Evolutionary conservation across 495 filamentous ascomycete genomes (phyloP).

Genomic region (Xylaria palmicola): DNA sequence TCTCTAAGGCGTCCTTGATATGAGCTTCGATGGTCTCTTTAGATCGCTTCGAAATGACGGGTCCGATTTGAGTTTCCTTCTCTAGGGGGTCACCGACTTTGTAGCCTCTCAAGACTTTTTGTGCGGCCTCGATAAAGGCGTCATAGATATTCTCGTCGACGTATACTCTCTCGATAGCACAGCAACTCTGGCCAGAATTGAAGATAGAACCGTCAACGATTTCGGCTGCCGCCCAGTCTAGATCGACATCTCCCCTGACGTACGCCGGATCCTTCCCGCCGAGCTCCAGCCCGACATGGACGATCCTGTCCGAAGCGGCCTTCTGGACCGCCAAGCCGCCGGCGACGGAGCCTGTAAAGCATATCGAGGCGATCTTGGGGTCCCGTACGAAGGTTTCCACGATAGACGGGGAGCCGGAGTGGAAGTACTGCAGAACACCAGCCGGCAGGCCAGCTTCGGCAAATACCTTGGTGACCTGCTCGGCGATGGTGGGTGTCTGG

Average conservation of each 20-base stretch:
- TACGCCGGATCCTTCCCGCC: conserved; percentile 95
- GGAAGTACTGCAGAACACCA: conserved; percentile 85
- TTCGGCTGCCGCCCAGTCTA: conserved; percentile 86
- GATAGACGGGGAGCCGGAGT: conserved; percentile 69
- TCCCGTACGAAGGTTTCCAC: conserved; percentile 73
- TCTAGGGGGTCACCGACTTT: conserved; percentile 85
- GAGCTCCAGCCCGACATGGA: conserved; percentile 83
- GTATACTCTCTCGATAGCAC: conserved; percentile 88
- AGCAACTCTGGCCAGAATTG: conserved; percentile 97
- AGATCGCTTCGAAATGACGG: conserved; percentile 78
- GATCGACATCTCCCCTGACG: conserved; percentile 78
- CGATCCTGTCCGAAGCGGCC: conserved; percentile 74
- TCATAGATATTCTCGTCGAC: conserved; percentile 84
- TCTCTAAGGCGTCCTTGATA: conserved; percentile 77
- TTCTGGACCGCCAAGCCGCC: conserved; percentile 83
- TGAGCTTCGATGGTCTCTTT: conserved; percentile 75
- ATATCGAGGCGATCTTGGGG: conserved; percentile 71
- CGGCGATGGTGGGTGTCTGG: conserved; percentile 86
- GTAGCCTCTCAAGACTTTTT: conserved; percentile 82
- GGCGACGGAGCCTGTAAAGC: conserved; percentile 91
- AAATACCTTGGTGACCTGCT: conserved; percentile 76
- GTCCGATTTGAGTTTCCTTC: conserved; percentile 76
- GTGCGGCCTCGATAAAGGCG: conserved; percentile 70
- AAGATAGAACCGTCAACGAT: conserved; percentile 93
- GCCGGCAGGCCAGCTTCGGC: conserved; percentile 71